A percentile compares a stretch with the other conserved stretches of the same genome.
Evolutionary conservation across 495 filamentous ascomycete species (phyloP).

Genomic region (Evernia prunastri): DNA sequence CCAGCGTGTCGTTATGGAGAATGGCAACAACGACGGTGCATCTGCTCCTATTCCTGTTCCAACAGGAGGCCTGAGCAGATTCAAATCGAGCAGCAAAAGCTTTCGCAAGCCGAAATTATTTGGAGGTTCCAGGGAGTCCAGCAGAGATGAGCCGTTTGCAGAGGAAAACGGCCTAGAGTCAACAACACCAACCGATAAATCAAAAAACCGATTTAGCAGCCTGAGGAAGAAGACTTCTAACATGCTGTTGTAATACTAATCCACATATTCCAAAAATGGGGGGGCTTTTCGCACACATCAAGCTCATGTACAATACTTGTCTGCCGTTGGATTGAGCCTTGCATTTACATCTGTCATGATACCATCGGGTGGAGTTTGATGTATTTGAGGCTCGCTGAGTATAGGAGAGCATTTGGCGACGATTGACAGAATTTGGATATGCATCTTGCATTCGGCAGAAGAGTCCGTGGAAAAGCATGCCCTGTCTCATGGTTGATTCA

Average conservation of each 20-base stretch:
- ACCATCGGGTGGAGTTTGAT: slow-evolving; percentile 12
- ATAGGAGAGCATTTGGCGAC: not conserved
- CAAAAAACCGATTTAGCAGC: slow-evolving; percentile 36
- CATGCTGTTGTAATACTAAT: slow-evolving; percentile 29
- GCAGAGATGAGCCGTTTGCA: slow-evolving; percentile 27
- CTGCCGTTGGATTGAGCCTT: not conserved
- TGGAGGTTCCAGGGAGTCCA: slow-evolving; percentile 20
- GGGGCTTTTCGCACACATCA: not conserved
- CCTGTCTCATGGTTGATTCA: not conserved
- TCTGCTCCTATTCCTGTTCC: slow-evolving; percentile 35
- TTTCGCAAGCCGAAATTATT: slow-evolving; percentile 43
- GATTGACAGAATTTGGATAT: slow-evolving; percentile 6
- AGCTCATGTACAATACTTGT: not conserved
- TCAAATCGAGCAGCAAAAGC: slow-evolving; percentile 55
- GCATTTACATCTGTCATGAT: slow-evolving; percentile 11
- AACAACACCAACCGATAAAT: slow-evolving; percentile 32
- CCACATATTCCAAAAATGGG: too few relatives aligned
- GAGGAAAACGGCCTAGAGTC: slow-evolving; percentile 23
- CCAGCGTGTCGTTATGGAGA: slow-evolving; percentile 33
- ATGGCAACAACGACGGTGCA: slow-evolving; percentile 32
- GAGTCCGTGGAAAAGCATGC: not conserved
- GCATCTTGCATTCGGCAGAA: not conserved
- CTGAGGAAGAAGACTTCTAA: slow-evolving; percentile 41
- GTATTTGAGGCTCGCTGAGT: not conserved
- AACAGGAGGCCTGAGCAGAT: slow-evolving; percentile 42